Conservation (phyloP, 2,329 filamentous ascomycete species). For the Pseudocercospora vitis region DNA sequence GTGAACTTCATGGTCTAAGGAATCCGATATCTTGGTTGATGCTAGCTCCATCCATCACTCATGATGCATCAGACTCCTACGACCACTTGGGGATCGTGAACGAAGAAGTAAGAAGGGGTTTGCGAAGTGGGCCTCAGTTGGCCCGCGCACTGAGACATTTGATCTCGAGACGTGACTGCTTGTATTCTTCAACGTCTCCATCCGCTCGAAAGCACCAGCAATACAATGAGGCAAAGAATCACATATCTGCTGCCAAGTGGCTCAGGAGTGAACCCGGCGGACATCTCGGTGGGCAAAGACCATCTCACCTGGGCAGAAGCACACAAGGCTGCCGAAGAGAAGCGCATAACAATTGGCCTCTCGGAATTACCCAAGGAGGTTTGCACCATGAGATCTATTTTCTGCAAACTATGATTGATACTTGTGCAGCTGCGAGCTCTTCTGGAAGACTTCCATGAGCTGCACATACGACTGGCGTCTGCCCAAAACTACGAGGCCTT, state of each 20-base stretch:
- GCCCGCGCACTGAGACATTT: not conserved
- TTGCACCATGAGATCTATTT: constrained; percentile 15
- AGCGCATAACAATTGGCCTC: constrained; percentile 71
- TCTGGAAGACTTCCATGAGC: constrained; percentile 64
- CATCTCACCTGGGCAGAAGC: constrained; percentile 60
- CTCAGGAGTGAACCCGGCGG: constrained; percentile 62
- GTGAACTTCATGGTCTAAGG: too few relatives aligned
- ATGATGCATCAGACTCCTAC: too few relatives aligned
- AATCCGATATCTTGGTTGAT: too few relatives aligned
- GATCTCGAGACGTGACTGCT: not conserved
- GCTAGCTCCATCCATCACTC: too few relatives aligned
- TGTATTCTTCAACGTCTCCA: not conserved
- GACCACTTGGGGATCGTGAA: too few relatives aligned
- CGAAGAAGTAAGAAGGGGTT: not conserved
- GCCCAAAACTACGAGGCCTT: constrained; percentile 57
- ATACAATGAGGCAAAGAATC: constrained; percentile 70
- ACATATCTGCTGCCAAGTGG: constrained; percentile 70
- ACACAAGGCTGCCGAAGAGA: constrained; percentile 67
- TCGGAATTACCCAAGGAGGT: constrained; percentile 72
- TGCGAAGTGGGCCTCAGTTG: not conserved
- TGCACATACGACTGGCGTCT: constrained; percentile 79
- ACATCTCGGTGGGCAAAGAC: constrained; percentile 58
- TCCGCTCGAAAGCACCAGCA: not conserved
- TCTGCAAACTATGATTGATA: constrained; percentile 14
- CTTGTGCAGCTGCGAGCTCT: constrained; percentile 57